Conservation (phyloP, 768 basidiomycete species). For the Phylloporus rhodoxanthus region DNA sequence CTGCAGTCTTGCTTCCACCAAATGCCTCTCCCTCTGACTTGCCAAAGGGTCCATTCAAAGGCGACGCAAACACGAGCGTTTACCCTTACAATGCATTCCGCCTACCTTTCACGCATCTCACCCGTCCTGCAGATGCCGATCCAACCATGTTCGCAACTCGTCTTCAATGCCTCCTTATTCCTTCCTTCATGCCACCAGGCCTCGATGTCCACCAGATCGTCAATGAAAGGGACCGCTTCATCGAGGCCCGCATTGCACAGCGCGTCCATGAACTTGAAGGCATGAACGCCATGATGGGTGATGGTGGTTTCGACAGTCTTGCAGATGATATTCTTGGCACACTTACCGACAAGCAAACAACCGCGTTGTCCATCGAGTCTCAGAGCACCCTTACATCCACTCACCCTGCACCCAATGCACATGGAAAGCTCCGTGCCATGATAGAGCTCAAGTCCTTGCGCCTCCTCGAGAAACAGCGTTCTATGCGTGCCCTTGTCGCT, state of each 20-base stretch:
- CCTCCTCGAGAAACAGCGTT: constrained; percentile 87
- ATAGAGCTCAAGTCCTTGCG: constrained; percentile 91
- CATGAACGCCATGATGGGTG: constrained; percentile 74
- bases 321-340: constrained; percentile 33
- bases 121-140: constrained; percentile 55
- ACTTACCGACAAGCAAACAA: constrained; percentile 1
- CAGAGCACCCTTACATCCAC: constrained; percentile 8
- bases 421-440: constrained; percentile 80
- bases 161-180: constrained; percentile 76
- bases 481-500: constrained; percentile 77
- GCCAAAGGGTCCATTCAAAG: constrained; percentile 74
- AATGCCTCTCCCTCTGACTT: constrained; percentile 50
- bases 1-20: constrained; percentile 26
- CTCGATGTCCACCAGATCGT: constrained; percentile 89
- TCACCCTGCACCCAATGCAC: constrained; percentile 57
- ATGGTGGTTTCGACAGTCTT: constrained; percentile 58
- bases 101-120: constrained; percentile 77
- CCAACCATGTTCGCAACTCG: constrained; percentile 63
- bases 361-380: constrained; percentile 24
- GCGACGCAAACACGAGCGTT: constrained; percentile 71
- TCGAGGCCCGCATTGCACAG: constrained; percentile 85
- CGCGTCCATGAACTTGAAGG: constrained; percentile 81
- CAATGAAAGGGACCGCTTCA: constrained; percentile 86
- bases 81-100: constrained; percentile 91
- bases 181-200: constrained; percentile 84